Percentiles rank a stretch among this genome's conserved stretches.
These are phyloP conservation scores for Sarocladiaceae sp. DNA, from an alignment of 2,329 filamentous ascomycete species.

Conservation along the genomic window DNA sequence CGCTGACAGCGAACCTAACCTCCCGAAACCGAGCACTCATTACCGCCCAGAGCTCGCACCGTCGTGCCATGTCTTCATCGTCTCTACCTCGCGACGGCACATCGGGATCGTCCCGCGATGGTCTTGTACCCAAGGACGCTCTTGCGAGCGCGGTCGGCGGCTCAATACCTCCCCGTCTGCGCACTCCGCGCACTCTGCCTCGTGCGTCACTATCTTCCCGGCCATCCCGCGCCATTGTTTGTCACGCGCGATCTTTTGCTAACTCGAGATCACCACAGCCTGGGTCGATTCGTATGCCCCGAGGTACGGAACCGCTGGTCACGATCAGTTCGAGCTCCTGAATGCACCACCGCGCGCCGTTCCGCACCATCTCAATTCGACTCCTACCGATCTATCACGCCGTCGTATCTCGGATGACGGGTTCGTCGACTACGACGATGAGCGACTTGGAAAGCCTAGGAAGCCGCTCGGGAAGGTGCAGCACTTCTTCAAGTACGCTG, in stretches of 20 bases:
- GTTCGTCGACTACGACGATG: constrained; percentile 38
- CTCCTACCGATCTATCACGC: constrained; percentile 29
- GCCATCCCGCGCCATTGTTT: not conserved
- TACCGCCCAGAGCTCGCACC: not conserved
- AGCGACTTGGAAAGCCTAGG: constrained; percentile 28
- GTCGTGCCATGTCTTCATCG: constrained; percentile 5
- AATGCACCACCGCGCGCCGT: constrained; percentile 33
- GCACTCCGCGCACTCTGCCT: constrained; percentile 21
- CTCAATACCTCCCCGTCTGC: constrained; percentile 12
- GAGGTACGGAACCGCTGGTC: constrained; percentile 30
- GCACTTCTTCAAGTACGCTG: constrained; percentile 39
- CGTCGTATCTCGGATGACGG: constrained; percentile 45
- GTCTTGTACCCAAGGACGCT: constrained; percentile 3
- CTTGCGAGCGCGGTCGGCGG: not conserved
- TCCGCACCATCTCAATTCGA: constrained; percentile 37
- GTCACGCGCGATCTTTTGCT: not conserved
- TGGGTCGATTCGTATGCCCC: constrained; percentile 47
- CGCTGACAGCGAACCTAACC: not conserved
- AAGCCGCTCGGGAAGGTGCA: constrained; percentile 34
- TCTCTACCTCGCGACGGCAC: not conserved
- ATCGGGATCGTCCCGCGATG: constrained; percentile 2
- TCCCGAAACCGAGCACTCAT: not conserved
- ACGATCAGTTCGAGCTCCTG: constrained; percentile 35
- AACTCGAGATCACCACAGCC: constrained; percentile 26
- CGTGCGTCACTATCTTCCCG: constrained; percentile 19